Evolutionary conservation across 2,329 filamentous ascomycete species (phyloP).

Genomic region (Hypoxylon sp.): DNA sequence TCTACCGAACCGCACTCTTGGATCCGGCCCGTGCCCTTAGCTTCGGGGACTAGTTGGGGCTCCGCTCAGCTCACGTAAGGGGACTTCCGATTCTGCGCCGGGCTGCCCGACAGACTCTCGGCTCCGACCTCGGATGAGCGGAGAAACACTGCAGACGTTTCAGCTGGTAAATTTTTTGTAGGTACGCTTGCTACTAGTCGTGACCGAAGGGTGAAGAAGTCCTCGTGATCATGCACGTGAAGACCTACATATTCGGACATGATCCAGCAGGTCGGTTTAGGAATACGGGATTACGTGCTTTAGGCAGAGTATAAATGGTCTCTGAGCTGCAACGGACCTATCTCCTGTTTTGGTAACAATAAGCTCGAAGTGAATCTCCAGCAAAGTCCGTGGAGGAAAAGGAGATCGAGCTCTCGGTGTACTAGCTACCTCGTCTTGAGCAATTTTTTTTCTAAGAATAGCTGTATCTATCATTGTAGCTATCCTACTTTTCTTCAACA

Average conservation of each 20-base stretch:
- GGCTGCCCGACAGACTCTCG: conserved; percentile 6
- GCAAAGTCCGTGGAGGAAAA: background rate
- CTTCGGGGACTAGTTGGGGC: background rate
- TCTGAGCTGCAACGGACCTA: background rate
- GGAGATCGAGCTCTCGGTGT: background rate
- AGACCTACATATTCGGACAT: background rate
- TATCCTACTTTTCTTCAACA: background rate
- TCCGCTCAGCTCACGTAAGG: conserved; percentile 15
- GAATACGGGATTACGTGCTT: background rate
- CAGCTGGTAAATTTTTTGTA: background rate
- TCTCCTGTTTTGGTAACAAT: background rate
- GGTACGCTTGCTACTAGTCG: background rate
- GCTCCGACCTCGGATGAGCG: conserved; percentile 6
- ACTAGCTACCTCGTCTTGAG: background rate
- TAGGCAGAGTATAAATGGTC: background rate
- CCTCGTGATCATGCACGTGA: background rate
- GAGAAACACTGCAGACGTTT: background rate
- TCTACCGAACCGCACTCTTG: conserved; percentile 11
- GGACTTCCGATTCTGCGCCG: conserved; percentile 5
- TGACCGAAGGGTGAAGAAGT: background rate
- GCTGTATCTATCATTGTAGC: background rate
- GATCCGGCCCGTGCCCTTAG: conserved; percentile 18
- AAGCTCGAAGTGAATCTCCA: background rate
- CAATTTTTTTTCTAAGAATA: background rate
- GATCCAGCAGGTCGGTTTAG: background rate